phyloP scores from a whole-genome alignment of 2,329 filamentous ascomycete species.

The Diaporthe nobilis region DNA sequence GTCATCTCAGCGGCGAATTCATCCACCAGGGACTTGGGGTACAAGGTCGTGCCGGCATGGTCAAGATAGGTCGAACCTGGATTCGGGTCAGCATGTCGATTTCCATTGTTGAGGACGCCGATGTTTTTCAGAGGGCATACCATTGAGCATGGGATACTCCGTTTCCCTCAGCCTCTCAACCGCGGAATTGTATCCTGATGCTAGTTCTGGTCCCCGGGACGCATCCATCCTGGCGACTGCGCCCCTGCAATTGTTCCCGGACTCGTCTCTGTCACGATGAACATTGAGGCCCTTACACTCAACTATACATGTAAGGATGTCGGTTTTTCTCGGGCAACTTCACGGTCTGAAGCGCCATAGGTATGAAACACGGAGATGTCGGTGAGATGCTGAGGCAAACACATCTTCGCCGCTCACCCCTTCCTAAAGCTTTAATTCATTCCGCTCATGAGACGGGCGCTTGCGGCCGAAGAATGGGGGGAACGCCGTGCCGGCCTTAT shows the following conservation, averaged over 20 bases:
- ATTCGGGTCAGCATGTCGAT: slow-evolving; percentile 34
- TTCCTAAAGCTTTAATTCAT: slow-evolving; percentile 10
- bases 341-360: background rate
- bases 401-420: slow-evolving; percentile 6
- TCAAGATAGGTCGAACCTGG: slow-evolving; percentile 88
- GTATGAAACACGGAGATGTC: background rate
- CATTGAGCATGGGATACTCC: slow-evolving; percentile 80
- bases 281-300: slow-evolving; percentile 19
- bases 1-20: slow-evolving; percentile 85
- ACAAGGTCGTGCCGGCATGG: slow-evolving; percentile 93
- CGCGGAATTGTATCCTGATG: slow-evolving; percentile 66
- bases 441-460: slow-evolving; percentile 30
- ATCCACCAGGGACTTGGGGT: slow-evolving; percentile 85
- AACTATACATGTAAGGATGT: background rate
- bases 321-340: background rate
- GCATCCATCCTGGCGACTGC: slow-evolving; percentile 37
- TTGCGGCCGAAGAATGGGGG: slow-evolving; percentile 34
- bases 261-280: background rate
- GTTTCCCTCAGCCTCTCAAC: slow-evolving; percentile 71
- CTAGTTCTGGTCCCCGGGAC: slow-evolving; percentile 40
- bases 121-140: slow-evolving; percentile 55
- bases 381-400: background rate
- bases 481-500: slow-evolving; percentile 30
- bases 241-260: slow-evolving; percentile 23
- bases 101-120: background rate